phyloP scores from a whole-genome alignment of 352 stramenopile species.

The Albugo candida region DNA sequence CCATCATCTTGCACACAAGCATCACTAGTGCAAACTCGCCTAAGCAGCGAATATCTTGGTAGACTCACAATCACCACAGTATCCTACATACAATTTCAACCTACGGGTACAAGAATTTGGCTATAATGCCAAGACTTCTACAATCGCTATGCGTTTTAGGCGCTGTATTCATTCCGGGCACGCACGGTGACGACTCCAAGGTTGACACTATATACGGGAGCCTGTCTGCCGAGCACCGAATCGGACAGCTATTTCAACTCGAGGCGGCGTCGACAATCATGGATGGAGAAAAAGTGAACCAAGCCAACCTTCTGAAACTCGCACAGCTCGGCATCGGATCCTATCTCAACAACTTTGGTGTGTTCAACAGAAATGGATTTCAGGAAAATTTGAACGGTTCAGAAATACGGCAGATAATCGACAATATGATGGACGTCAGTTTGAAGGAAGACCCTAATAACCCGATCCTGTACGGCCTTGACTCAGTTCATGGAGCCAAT shows the following conservation, averaged over 20 bases:
- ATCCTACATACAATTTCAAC: too few species aligned
- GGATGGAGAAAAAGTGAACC: conserved; percentile 17
- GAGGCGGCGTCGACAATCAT: conserved; percentile 16
- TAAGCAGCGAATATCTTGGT: too few species aligned
- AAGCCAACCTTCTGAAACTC: conserved; percentile 34
- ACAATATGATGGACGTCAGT: conserved; percentile 61
- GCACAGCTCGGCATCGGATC: conserved; percentile 72
- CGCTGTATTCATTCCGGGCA: too few species aligned
- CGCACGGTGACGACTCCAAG: too few species aligned
- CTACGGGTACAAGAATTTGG: too few species aligned
- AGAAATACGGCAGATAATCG: conserved; percentile 54
- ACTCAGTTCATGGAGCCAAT: conserved; percentile 82
- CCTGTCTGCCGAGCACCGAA: conserved; percentile 6
- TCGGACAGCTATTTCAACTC: conserved; percentile 85
- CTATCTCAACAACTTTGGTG: conserved; percentile 51
- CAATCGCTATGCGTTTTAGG: too few species aligned
- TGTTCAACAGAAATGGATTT: conserved; percentile 4
- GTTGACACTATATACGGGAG: too few species aligned
- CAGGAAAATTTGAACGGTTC: conserved; percentile 25
- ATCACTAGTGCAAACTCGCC: too few species aligned
- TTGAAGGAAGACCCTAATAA: conserved; percentile 30
- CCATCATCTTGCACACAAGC: too few species aligned
- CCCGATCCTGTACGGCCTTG: conserved; percentile 74
- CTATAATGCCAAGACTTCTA: too few species aligned
- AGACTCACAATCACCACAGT: too few species aligned